Evolutionary conservation across 805 yeast species (phyloP).

Genomic region (Candida insectalens): DNA sequence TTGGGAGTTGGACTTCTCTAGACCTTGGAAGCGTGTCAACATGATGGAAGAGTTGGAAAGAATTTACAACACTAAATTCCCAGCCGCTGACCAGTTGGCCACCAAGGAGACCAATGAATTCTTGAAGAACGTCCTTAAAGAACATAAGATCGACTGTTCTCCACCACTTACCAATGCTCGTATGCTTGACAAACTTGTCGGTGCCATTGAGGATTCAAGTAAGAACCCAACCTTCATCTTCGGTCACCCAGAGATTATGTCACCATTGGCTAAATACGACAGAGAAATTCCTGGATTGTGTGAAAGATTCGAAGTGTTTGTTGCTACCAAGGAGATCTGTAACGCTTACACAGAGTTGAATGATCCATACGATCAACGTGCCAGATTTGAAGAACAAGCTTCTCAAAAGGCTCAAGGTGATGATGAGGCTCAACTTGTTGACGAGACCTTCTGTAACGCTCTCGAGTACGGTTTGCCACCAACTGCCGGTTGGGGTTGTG

Average conservation of each 20-base stretch:
- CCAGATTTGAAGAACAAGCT: constrained; percentile 97
- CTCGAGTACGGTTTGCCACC: constrained; percentile 98
- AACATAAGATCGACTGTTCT: constrained; percentile 78
- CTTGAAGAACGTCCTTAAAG: constrained; percentile 68
- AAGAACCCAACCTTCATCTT: constrained; percentile 96
- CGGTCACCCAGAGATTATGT: constrained; percentile 99
- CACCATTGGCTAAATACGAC: constrained; percentile 95
- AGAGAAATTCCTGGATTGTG: constrained; percentile 89
- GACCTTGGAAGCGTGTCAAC: constrained; percentile 98
- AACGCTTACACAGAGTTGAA: constrained; percentile 98
- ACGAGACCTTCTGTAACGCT: constrained; percentile 95
- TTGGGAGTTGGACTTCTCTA: constrained; percentile 71
- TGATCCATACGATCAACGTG: constrained; percentile 98
- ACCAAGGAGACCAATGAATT: constrained; percentile 89
- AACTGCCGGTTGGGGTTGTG: constrained; percentile 99
- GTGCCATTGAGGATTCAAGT: constrained; percentile 89
- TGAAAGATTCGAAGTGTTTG: constrained; percentile 97
- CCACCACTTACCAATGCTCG: constrained; percentile 93
- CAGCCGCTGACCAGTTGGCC: constrained; percentile 91
- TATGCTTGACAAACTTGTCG: constrained; percentile 96
- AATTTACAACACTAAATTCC: constrained; percentile 79
- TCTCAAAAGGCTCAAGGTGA: constrained; percentile 98
- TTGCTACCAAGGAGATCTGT: constrained; percentile 96
- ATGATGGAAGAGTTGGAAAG: constrained; percentile 96
- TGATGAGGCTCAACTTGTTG: constrained; percentile 95